These are phyloP conservation scores for Rhizopus delemar DNA, from an alignment of 371 early-diverging fungal genomes.

Conservation along the genomic window DNA sequence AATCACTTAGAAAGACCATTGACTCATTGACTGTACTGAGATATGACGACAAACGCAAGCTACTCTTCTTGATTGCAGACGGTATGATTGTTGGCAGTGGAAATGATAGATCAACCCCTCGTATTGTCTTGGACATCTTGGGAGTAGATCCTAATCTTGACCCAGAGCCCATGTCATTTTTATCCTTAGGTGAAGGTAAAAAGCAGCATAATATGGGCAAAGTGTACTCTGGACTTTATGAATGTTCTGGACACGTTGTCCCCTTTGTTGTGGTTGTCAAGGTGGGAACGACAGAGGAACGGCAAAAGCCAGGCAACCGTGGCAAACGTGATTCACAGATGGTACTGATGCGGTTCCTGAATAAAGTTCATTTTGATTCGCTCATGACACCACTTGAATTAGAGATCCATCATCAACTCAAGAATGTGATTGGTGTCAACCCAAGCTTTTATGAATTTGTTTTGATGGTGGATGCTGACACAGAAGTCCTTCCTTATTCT, in stretches of 20 bases:
- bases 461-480: slow-evolving; percentile 73
- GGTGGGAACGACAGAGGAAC: slow-evolving; percentile 79
- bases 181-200: slow-evolving; percentile 86
- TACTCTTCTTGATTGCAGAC: slow-evolving; percentile 90
- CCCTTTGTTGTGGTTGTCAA: slow-evolving; percentile 97
- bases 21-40: slow-evolving; percentile 86
- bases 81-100: slow-evolving; percentile 96
- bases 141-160: slow-evolving; percentile 81
- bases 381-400: slow-evolving; percentile 90
- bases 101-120: slow-evolving; percentile 96
- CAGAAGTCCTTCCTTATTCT: slow-evolving; percentile 69
- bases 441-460: slow-evolving; percentile 74
- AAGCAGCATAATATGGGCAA: slow-evolving; percentile 95
- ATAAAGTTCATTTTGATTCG: slow-evolving; percentile 72
- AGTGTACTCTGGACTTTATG: slow-evolving; percentile 97
- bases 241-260: slow-evolving; percentile 83
- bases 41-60: slow-evolving; percentile 95
- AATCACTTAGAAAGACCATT: slow-evolving; percentile 91
- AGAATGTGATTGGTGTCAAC: slow-evolving; percentile 87
- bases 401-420: slow-evolving; percentile 90
- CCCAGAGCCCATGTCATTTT: slow-evolving; percentile 88
- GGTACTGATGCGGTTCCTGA: slow-evolving; percentile 81
- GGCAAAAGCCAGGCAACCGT: slow-evolving; percentile 79
- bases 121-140: slow-evolving; percentile 93
- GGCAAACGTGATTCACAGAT: slow-evolving; percentile 91